Conservation (phyloP, 805 yeast species). For the Metschnikowia peoriensis region DNA sequence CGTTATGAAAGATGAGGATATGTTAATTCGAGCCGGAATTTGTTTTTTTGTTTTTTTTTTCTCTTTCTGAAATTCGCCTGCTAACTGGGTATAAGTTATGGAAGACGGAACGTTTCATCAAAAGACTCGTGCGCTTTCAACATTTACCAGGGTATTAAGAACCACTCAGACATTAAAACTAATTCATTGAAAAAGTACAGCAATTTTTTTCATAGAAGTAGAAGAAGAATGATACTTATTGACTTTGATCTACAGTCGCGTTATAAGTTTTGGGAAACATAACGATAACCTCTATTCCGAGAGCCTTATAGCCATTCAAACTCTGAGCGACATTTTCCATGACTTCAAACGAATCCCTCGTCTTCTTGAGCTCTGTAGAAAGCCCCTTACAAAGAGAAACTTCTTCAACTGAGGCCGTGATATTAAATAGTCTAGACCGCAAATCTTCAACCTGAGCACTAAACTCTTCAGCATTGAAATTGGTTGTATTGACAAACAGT, state of each 20-base stretch:
- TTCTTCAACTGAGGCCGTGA: not conserved
- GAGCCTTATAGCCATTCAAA: not conserved
- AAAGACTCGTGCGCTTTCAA: no score
- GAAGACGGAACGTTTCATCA: no score
- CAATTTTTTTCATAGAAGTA: no score
- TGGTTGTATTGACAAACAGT: not conserved
- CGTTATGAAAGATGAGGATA: no score
- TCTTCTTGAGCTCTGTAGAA: not conserved
- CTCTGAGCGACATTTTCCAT: not conserved
- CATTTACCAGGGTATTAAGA: no score
- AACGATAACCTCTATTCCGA: not conserved
- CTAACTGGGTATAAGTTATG: no score
- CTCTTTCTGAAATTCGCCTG: no score
- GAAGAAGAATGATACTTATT: no score
- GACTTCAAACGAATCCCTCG: not conserved
- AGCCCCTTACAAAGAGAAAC: constrained; percentile 7
- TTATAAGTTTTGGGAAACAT: not conserved
- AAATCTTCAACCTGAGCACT: not conserved
- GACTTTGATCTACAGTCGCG: not conserved
- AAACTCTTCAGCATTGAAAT: not conserved
- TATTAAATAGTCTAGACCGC: not conserved
- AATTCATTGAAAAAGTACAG: no score
- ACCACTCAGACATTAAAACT: no score
- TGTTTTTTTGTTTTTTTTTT: no score
- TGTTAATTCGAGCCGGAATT: no score